Base-by-base conservation (phyloP, 2,329 filamentous ascomycete species). In the Colletotrichum phormii region DNA sequence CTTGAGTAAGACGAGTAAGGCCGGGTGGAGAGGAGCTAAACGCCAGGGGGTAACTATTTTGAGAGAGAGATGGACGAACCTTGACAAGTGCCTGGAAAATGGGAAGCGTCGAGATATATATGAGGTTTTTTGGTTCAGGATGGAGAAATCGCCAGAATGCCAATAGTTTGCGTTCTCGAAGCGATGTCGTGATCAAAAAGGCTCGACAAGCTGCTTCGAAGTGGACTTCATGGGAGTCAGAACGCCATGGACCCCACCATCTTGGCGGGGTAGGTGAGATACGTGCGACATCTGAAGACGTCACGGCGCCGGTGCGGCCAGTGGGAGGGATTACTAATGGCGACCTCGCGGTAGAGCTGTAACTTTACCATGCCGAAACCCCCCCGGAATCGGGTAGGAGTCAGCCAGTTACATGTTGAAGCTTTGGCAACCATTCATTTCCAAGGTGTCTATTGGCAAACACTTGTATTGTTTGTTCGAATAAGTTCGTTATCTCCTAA, bases 151-250 rank as follows among this genome's bases (percentile, higher is more conserved):
- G 60, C 15, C 46, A 24, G 42, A 18, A 57, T 70, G 22, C 26
- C 18, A 72, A 13, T 37, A 29, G 31, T 37, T 54, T 55, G 29
- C 5, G 35, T 61, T 46, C 13, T 22, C 55, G 24, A 66, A 26
- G 65, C 59, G 46, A 72, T 65, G 71, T 65, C 71, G 70, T 72
- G 70, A 72, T 70, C 54, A 70, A 55, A 64, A 61, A 64, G 66
- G 61, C 70, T 68, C 37, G 35, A n/a, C 22, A 24, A 53, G n/a
- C 31, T 57, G 26, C 22, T 54, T 42, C 37, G 29, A n/a, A 64
- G 70, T 69, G 70, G 69, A 31, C 35, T 42, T 6, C 65, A 15
- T 26, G 29, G 58, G 57, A 54, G n/a, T 22, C 29, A 37, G 37
- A 37, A 55, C 18, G 42, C 18, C 42, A 22, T 49, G 42, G 8